Conservation (phyloP, 179 eudicot genomes). For the Monotropa hypopitys region DNA sequence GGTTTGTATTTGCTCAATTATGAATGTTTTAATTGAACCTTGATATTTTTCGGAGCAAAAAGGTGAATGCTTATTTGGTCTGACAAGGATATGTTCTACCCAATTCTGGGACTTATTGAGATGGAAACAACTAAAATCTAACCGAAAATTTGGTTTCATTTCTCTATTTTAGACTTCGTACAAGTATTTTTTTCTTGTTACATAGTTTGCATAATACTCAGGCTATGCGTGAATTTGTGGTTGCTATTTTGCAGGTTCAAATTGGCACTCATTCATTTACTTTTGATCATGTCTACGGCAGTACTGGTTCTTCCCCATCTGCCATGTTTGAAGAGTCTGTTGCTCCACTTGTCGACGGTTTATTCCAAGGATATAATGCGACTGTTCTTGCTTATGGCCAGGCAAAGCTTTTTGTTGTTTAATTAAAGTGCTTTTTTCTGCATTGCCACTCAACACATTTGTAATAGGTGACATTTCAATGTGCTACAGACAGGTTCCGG, state of each 20-base stretch:
- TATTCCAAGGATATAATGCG: conserved; percentile 98
- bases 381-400: conserved; percentile 99
- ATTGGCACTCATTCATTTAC: conserved; percentile 95
- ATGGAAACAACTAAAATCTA: background rate
- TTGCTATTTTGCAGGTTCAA: conserved; percentile 55
- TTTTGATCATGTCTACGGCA: conserved; percentile 94
- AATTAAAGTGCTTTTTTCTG: background rate
- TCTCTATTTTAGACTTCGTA: background rate
- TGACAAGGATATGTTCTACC: background rate
- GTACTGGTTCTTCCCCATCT: conserved; percentile 65
- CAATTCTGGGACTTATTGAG: background rate
- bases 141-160: background rate
- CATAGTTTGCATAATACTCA: background rate
- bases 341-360: conserved; percentile 91
- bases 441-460: background rate
- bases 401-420: conserved; percentile 30
- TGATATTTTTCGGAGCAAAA: background rate
- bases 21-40: background rate
- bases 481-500: conserved; percentile 92
- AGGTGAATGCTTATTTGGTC: background rate
- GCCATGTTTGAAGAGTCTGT: conserved; percentile 87
- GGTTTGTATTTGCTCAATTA: background rate
- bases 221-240: background rate
- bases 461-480: conserved; percentile 13
- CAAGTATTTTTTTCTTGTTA: background rate